These are phyloP conservation scores for Coemansia sp. DNA, from an alignment of 192 early-diverging fungal species.

Conservation along the genomic window DNA sequence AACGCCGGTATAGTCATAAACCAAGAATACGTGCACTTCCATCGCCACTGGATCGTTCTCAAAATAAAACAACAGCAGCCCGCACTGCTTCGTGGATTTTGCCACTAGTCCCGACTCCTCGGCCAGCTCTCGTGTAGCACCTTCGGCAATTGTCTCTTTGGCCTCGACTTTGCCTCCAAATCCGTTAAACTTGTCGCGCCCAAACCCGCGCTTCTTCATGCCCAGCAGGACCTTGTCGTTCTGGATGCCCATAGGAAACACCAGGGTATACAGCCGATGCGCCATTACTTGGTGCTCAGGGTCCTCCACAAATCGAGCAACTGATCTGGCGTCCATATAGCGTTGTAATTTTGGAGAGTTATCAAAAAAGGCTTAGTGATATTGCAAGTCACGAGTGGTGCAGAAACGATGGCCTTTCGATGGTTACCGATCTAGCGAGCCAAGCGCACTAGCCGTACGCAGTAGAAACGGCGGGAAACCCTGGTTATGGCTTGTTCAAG, in stretches of 20 bases:
- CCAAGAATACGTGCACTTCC: conserved; percentile 65
- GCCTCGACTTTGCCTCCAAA: conserved; percentile 79
- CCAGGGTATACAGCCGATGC: conserved; percentile 43
- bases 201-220: conserved; percentile 81
- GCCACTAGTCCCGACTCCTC: conserved; percentile 58
- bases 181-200: conserved; percentile 64
- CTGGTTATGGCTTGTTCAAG: conserved; percentile 1
- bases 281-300: conserved; percentile 14
- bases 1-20: conserved; percentile 46
- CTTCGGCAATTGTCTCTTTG: conserved; percentile 60
- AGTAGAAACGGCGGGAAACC: neutral
- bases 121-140: conserved; percentile 62
- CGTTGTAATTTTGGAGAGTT: too few relatives aligned
- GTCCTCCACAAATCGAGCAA: conserved; percentile 33
- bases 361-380: too few relatives aligned
- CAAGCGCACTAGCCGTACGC: neutral
- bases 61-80: conserved; percentile 65
- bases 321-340: conserved; percentile 26
- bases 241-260: conserved; percentile 30
- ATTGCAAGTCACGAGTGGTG: neutral
- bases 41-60: conserved; percentile 58
- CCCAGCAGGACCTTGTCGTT: conserved; percentile 60
- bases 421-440: neutral
- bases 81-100: conserved; percentile 45
- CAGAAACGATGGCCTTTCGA: neutral